Conservation (phyloP, 306 rosid species). For the Pueraria montana region DNA sequence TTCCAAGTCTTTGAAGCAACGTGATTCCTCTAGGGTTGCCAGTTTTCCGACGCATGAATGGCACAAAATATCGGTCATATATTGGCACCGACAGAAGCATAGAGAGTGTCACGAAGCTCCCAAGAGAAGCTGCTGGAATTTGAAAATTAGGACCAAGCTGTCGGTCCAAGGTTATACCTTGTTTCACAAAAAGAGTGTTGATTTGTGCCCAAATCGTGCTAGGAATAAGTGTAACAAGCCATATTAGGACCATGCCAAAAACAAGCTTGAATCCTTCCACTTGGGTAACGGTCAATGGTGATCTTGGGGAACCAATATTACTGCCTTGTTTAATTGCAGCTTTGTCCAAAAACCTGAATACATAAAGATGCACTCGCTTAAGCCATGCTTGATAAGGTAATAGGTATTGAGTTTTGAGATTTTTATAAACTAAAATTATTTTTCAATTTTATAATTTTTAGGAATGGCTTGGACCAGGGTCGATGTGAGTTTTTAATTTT, state of each 20-base stretch:
- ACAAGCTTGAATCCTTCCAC: slow-evolving; percentile 88
- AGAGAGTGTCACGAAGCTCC: slow-evolving; percentile 69
- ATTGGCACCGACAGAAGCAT: slow-evolving; percentile 77
- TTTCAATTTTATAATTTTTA: background rate
- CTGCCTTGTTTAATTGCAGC: slow-evolving; percentile 52
- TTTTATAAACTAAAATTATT: background rate
- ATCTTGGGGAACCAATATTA: slow-evolving; percentile 37
- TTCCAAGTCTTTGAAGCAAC: slow-evolving; percentile 85
- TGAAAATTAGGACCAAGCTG: slow-evolving; percentile 62
- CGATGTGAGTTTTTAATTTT: no score
- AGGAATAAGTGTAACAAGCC: slow-evolving; percentile 74
- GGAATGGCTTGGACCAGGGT: no score
- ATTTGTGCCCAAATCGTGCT: slow-evolving; percentile 82
- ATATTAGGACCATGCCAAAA: slow-evolving; percentile 71
- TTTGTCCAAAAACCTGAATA: slow-evolving; percentile 59
- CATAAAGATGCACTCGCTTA: background rate
- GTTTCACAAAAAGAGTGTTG: slow-evolving; percentile 82
- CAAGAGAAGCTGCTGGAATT: slow-evolving; percentile 86
- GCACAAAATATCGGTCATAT: slow-evolving; percentile 78
- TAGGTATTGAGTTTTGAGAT: background rate
- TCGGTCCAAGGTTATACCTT: slow-evolving; percentile 86
- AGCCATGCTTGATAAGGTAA: background rate
- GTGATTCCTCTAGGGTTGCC: slow-evolving; percentile 85
- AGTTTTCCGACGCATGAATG: slow-evolving; percentile 64
- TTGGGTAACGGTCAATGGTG: slow-evolving; percentile 76